Base-by-base conservation (phyloP, 768 basidiomycete species). In the Auricularia heimuer region DNA sequence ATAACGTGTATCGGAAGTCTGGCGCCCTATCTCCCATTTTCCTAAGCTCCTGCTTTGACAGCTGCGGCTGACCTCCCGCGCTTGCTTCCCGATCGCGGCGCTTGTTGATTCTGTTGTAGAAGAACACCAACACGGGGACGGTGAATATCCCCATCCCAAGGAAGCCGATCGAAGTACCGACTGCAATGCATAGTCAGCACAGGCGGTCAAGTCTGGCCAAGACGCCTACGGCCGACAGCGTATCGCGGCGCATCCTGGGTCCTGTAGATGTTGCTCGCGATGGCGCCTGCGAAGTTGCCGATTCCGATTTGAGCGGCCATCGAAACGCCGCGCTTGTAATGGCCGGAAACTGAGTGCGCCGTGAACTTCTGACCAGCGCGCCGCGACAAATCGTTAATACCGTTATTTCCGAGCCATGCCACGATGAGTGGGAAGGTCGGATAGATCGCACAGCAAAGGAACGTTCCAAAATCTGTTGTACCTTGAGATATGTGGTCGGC, bases 281-380 rank as follows among this genome's bases (percentile, higher is more conserved):
- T 83, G 0, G 83, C 84, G 1, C 86, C 87, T 33, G 81, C 75
- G 66, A 88, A 82, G 69, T 88, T 87, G 0, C 85, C 87, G 18
- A 87, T 78, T 4, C 85, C 84, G 36, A 88, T 84, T n/a, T 88
- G 84, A 33, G 88, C 63, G 0, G 86, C 86, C 81, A 89, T 84
- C 3, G 84, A 86, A 10, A 86, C 77, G 14, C 74, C 87, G 3
- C 88, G 86, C 71, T 89, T 90, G 71, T 85, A 88, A 65, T 87
- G 85, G 0, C 88, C 88, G 0, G 81, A 74, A 10, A 87, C 47
- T 51, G 29, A 29, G 29, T 29, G 29, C 29, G 29, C 29, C 29
- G 29, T 29, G 29, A 29, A 29, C 29, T 29, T 29, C 29, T 29
- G 29, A 29, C 29, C 29, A 29, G 29, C 29, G 29, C 29, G 29